Conservation (phyloP, 495 filamentous ascomycete species). For the Daldinia caldariorum region DNA sequence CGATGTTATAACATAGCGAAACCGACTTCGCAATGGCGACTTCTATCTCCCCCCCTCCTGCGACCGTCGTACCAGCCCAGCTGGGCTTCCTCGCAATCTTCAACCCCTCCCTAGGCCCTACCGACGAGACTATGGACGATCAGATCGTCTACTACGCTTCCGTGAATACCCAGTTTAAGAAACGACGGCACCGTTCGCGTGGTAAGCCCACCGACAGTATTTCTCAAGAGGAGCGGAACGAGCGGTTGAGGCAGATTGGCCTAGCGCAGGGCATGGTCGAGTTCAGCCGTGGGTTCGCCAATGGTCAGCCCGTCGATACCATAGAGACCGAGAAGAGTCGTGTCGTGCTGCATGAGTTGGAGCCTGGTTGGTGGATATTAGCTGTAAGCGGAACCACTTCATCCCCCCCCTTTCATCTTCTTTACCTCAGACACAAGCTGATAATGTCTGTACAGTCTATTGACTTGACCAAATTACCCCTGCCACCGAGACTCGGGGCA, state of each 20-base stretch:
- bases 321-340: constrained; percentile 91
- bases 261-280: constrained; percentile 96
- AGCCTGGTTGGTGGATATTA: constrained; percentile 91
- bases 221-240: constrained; percentile 73
- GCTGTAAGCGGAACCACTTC: constrained; percentile 65
- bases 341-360: constrained; percentile 83
- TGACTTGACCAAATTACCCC: constrained; percentile 72
- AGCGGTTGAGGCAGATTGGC: constrained; percentile 90
- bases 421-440: constrained; percentile 17
- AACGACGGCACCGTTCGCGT: constrained; percentile 47
- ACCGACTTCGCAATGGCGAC: constrained; percentile 32
- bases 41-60: constrained; percentile 27
- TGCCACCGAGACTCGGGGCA: constrained; percentile 48
- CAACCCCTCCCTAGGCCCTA: constrained; percentile 87
- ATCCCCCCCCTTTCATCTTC: not conserved
- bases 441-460: constrained; percentile 64
- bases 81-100: constrained; percentile 92
- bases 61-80: constrained; percentile 73
- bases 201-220: constrained; percentile 54
- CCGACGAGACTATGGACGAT: constrained; percentile 86
- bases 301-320: constrained; percentile 76
- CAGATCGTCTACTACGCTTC: constrained; percentile 95
- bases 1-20: constrained; percentile 24
- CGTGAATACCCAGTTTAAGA: constrained; percentile 56
- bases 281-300: constrained; percentile 89